Base-by-base conservation (phyloP, 768 basidiomycete species). In the Hericium alpestre region DNA sequence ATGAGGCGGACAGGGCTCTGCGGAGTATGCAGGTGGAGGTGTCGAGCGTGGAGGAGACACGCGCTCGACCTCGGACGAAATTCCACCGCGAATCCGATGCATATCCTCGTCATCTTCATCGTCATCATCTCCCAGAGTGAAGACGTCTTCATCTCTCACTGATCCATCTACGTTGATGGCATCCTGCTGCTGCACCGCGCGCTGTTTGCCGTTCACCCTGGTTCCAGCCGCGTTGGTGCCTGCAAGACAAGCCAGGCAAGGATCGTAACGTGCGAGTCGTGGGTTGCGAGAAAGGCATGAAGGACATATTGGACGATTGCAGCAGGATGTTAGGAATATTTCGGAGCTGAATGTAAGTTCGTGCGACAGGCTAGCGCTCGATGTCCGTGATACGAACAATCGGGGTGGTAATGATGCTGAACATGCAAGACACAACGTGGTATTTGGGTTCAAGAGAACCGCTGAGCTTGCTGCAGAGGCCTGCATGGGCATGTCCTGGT, bases 191-290 rank as follows among this genome's bases (percentile, higher is more conserved):
- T 49, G 46, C 41, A 38, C 46, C 50, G 49, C 38, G 15, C 15
- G 15, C 23, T 32, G 23, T 53, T 53, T 18, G 47, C 23, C 12
- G 23, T 60, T 38, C n/a, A 57, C 61, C 27, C 63, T 59, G 13
- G 65, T 58, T 15, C 58, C 54, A 15, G 72, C 65, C 6, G 77
- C 75, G 15, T 67, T 74, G 1, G 82, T 76, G 2, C 84, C 84
- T 12, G 75, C 79, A 1, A 87, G 73, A 65, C 87, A 90, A 7
- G 76, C 74, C 16, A 90, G 69, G 66, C 88, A 90, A 7, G 88
- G 88, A 64, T 88, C 72, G 64, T 89, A 90, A 56, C 81, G 72
- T 38, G 74, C 70, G 20, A 89, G 73, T 16, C 88, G 77, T 0
- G 85, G 82, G 65, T 88, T 89, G 2, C 71, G 65, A 1, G 66